Percentiles rank a stretch among this genome's conserved stretches.
phyloP scores from a whole-genome alignment of 306 rosid species.

The Urtica urens region DNA sequence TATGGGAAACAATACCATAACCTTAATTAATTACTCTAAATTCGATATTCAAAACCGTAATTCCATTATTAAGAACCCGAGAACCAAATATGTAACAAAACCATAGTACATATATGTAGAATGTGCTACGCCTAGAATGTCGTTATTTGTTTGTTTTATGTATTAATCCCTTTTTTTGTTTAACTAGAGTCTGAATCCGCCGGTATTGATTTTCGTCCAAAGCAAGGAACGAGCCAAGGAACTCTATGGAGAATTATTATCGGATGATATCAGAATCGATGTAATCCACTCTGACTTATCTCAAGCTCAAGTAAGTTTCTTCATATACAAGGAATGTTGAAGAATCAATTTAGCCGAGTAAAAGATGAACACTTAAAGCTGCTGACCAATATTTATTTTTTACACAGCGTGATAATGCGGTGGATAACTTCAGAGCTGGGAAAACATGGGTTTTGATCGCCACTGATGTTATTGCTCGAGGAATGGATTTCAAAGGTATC shows the following conservation, averaged over 20 bases:
- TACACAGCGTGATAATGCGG: constrained; percentile 74
- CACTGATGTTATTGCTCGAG: constrained; percentile 93
- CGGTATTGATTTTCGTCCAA: constrained; percentile 78
- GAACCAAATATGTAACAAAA: too few species aligned
- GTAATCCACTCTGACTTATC: constrained; percentile 85
- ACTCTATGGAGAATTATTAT: constrained; percentile 57
- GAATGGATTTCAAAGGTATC: constrained; percentile 94
- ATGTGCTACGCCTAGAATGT: too few species aligned
- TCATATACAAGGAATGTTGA: neutral
- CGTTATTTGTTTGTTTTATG: constrained; percentile 4
- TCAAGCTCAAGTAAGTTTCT: constrained; percentile 53
- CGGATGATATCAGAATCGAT: constrained; percentile 66
- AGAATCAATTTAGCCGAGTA: neutral
- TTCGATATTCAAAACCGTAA: too few species aligned
- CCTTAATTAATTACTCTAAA: too few species aligned
- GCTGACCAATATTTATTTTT: constrained; percentile 8
- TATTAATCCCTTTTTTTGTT: constrained; percentile 14
- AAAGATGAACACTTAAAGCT: neutral
- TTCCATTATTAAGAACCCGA: too few species aligned
- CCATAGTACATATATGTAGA: too few species aligned
- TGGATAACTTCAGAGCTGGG: constrained; percentile 85
- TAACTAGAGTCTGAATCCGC: constrained; percentile 80
- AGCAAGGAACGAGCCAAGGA: constrained; percentile 98
- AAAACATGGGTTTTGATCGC: constrained; percentile 95
- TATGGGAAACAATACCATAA: too few species aligned